Evolutionary conservation across 345 rosid genomes (phyloP).

Genomic region (Mallotus nudiflorus): DNA sequence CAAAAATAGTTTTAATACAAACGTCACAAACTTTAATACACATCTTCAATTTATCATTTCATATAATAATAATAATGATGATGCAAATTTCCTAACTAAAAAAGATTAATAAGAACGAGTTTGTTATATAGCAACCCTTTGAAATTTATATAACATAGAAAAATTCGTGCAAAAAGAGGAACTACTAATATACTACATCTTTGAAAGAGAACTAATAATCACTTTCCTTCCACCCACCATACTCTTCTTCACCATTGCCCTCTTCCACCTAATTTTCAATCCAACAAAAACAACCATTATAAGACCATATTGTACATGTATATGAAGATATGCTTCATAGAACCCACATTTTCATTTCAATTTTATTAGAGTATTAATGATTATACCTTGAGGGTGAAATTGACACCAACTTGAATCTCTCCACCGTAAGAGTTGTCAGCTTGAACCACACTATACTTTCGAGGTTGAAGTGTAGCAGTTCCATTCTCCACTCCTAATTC

Average conservation of each 20-base stretch:
- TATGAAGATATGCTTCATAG: too few relatives aligned
- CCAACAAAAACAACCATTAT: constrained; percentile 1
- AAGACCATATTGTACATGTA: too few relatives aligned
- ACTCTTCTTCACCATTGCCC: constrained; percentile 34
- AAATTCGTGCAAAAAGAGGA: not conserved
- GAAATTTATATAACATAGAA: not conserved
- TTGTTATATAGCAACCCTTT: not conserved
- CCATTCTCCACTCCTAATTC: constrained; percentile 79
- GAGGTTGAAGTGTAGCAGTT: constrained; percentile 52
- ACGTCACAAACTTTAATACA: too few relatives aligned
- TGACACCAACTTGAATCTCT: constrained; percentile 67
- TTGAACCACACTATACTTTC: constrained; percentile 52
- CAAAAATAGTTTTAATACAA: too few relatives aligned
- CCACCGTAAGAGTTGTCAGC: constrained; percentile 53
- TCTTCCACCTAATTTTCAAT: constrained; percentile 37
- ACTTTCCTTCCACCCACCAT: constrained; percentile 87
- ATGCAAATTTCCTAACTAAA: too few relatives aligned
- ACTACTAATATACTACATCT: not conserved
- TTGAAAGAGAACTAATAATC: constrained; percentile 11
- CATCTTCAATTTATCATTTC: too few relatives aligned
- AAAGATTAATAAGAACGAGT: too few relatives aligned
- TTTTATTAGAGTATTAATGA: too few relatives aligned
- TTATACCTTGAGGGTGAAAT: constrained; percentile 45
- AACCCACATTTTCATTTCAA: too few relatives aligned
- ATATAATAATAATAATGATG: too few relatives aligned